Evolutionary conservation across 2,329 filamentous ascomycete species (phyloP), one percentile per base, ranked within the genome.

Genomic region (Pyricularia sp.): DNA sequence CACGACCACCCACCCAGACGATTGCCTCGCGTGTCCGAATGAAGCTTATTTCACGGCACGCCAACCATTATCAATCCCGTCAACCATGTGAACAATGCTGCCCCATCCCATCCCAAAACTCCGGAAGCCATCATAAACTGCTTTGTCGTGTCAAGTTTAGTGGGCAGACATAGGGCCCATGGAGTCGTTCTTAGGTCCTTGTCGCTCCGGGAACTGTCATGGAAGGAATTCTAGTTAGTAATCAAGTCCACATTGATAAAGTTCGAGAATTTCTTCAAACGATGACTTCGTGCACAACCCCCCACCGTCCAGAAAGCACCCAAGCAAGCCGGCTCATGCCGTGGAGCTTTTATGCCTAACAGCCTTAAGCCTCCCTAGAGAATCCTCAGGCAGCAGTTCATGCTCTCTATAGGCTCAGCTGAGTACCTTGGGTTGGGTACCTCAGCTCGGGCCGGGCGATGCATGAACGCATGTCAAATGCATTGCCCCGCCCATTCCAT

Each of bases 121-220:
- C 42, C 42, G 17, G 20, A 55, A 55, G 42, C 42, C 42, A 55
- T 55, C 17, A 55, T 55, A 20, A 55, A 55, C 20, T 65, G 33
- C n/a, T 42, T 42, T 26, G 31, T 12, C 26, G n/a, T 30, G 20
- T 42, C 64, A 23, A 65, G 4, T 23, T 42, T 31, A 33, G n/a
- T 36, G 42, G n/a, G 64, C 30, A 26, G 31, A 4, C 31, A 33
- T 36, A 25, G 64, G 4, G 64, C 64, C 64, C 11, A 26, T 65
- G 64, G 64, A 20, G 31, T 65, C 64, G 20, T 65, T 65, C 64
- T 65, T 65, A 26, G 31, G 31, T 20, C 64, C 64, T 65, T 65
- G 64, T 25, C 64, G 64, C 31, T 65, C 64, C 20, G 64, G n/a
- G 26, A 65, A 65, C 64, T 64, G 59, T 26, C 6, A n/a, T n/a